Percentiles rank a stretch among this genome's conserved stretches.
These are phyloP conservation scores for Cadophora malorum DNA, from an alignment of 2,329 filamentous ascomycete genomes.

Conservation along the genomic window DNA sequence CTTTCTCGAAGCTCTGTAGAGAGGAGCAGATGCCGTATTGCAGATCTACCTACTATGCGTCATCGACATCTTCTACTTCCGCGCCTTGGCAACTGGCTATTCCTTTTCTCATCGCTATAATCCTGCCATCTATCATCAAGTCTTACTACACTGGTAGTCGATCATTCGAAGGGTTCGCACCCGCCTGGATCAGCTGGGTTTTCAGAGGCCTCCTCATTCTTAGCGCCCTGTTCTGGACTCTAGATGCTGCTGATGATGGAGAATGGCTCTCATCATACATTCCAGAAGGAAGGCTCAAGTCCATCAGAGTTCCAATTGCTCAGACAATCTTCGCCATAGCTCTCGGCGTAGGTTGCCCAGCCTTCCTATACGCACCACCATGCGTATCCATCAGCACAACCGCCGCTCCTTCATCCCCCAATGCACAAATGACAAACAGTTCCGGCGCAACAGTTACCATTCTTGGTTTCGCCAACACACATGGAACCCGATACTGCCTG, in stretches of 20 bases:
- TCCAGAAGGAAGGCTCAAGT: slow-evolving; percentile 70
- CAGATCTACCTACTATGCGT: slow-evolving; percentile 93
- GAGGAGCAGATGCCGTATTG: slow-evolving; percentile 99
- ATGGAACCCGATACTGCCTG: slow-evolving; percentile 88
- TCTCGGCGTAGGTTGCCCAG: slow-evolving; percentile 82
- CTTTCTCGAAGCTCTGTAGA: slow-evolving; percentile 88
- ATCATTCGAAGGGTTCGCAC: slow-evolving; percentile 86
- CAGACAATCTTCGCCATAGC: slow-evolving; percentile 81
- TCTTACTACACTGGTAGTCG: slow-evolving; percentile 82
- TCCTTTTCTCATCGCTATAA: slow-evolving; percentile 74
- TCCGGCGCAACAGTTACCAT: slow-evolving; percentile 71
- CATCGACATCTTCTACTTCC: slow-evolving; percentile 88
- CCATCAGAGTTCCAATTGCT: slow-evolving; percentile 76
- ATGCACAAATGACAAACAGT: slow-evolving; percentile 40
- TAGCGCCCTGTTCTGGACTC: slow-evolving; percentile 81
- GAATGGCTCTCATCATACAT: slow-evolving; percentile 71
- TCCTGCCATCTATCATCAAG: slow-evolving; percentile 77
- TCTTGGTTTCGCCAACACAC: slow-evolving; percentile 90
- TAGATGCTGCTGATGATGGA: slow-evolving; percentile 87
- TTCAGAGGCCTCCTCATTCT: slow-evolving; percentile 79
- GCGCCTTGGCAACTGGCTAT: slow-evolving; percentile 87
- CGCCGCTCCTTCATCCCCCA: slow-evolving; percentile 36
- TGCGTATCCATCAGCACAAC: slow-evolving; percentile 74
- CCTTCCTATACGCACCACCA: slow-evolving; percentile 85
- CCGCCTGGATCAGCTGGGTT: slow-evolving; percentile 81